A percentile compares a stretch with the other conserved stretches of the same genome.
Conservation (phyloP, 2,329 filamentous ascomycete species). For the Alternaria rosae region DNA sequence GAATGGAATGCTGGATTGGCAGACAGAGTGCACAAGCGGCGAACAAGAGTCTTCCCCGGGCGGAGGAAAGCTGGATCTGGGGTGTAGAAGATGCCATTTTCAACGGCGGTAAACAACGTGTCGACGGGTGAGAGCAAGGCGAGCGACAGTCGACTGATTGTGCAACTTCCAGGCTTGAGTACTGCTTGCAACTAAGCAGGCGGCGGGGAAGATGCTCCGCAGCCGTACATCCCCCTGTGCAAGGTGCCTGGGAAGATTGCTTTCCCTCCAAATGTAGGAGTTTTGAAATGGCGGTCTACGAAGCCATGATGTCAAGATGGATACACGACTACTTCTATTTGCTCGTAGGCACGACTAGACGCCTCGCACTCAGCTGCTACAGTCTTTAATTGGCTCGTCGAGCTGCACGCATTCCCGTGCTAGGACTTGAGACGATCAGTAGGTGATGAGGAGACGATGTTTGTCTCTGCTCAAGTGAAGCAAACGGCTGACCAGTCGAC, state of each 20-base stretch:
- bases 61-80: constrained; percentile 10
- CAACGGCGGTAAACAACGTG: constrained; percentile 37
- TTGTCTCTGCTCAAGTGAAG: constrained; percentile 31
- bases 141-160: constrained; percentile 20
- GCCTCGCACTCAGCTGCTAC: background rate
- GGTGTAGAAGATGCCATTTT: constrained; percentile 15
- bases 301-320: constrained; percentile 18
- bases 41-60: constrained; percentile 23
- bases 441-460: constrained; percentile 16
- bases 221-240: constrained; percentile 15
- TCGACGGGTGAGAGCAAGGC: constrained; percentile 24
- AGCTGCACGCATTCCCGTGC: background rate
- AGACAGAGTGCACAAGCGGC: constrained; percentile 28
- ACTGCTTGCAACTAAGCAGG: constrained; percentile 13
- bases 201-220: constrained; percentile 24
- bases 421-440: background rate
- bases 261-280: constrained; percentile 15
- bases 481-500: constrained; percentile 23
- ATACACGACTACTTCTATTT: constrained; percentile 4
- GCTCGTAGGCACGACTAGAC: background rate
- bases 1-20: constrained; percentile 36
- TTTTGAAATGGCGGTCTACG: constrained; percentile 41
- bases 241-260: constrained; percentile 21
- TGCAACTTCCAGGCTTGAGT: constrained; percentile 29
- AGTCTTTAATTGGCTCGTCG: background rate